A percentile compares a stretch with the other conserved stretches of the same genome.
Evolutionary conservation across 352 stramenopile genomes (phyloP).

Genomic region (Aphanomyces euteiches): DNA sequence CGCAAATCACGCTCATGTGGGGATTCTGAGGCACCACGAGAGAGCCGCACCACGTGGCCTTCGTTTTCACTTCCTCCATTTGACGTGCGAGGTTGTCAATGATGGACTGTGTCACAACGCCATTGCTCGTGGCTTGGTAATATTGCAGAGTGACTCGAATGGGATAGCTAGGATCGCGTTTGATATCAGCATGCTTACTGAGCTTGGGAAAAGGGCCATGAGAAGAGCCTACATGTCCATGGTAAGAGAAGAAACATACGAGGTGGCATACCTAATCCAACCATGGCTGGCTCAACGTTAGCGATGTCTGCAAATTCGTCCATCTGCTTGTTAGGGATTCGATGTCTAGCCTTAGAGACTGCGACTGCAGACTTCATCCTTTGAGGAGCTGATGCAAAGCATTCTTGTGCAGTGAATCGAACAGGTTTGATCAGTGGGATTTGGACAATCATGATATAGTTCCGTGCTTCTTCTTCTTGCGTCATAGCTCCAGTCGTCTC

Average conservation of each 20-base stretch:
- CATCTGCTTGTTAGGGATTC: background rate
- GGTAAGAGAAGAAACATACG: background rate
- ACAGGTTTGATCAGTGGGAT: background rate
- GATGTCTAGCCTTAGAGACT: background rate
- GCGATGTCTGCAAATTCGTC: background rate
- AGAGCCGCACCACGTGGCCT: no score
- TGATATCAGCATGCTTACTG: background rate
- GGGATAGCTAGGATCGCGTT: conserved; percentile 2
- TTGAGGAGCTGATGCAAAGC: background rate
- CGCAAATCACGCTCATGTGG: background rate
- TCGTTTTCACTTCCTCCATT: no score
- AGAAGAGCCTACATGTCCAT: background rate
- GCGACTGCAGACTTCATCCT: background rate
- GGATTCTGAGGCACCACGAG: background rate
- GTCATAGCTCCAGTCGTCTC: conserved; percentile 14
- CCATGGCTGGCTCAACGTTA: conserved; percentile 21
- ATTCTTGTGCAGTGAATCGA: background rate
- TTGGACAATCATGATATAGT: conserved; percentile 28
- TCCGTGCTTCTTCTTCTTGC: conserved; percentile 21
- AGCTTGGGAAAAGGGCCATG: conserved; percentile 22
- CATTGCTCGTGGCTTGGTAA: conserved; percentile 31
- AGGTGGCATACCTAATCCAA: conserved; percentile 2
- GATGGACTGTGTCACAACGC: conserved; percentile 14
- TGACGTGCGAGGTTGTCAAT: background rate
- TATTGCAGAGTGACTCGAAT: conserved; percentile 27